Evolutionary conservation across 148 eudicot genomes (phyloP), one percentile per base, ranked within the genome.

Genomic region (Selenicereus undatus): DNA sequence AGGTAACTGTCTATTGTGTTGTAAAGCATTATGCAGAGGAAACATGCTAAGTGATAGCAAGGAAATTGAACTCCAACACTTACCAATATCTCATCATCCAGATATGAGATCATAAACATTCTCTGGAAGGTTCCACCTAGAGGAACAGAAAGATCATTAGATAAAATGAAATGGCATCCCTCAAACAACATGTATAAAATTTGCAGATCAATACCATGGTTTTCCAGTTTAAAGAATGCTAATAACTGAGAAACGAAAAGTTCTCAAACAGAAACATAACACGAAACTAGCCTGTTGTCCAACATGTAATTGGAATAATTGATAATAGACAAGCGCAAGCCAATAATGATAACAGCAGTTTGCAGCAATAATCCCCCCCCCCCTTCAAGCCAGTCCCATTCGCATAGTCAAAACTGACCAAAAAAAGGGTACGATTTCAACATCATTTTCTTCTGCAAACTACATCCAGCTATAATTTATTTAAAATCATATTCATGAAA

Each of bases 71-170:
- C 8, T 77, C 29, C 74, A 36, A 50, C 50, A 82, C 92, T 89
- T 88, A 94, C 98, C 81, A 94, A 86, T 54, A 94, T 91, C 86
- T 94, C 98, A 42, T 93, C 98, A 82, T 93, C 98, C 74, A 94
- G 97, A 85, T 94, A 94, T 36, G 98, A 93, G 71, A 94, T 93
- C 93, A 94, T 89, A 71, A 94, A 90, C 77, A 93, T 73, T 79
- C 97, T 94, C 85, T 91, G 88, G 66, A 86, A 88, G 65, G 86
- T 84, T 80, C 95, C 97, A 82, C 85, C 97, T 93, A 88, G 70
- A 76, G 26, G 42, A 66, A 86, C 62, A 73, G 73, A 68, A 32
- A 32, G 16, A 77, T 12, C 36, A 51, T 75, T 8, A 70, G 81
- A 69, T 22, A 72, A 22, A 42, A 42, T 4, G 14, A 39, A 72